Evolutionary conservation across 345 rosid genomes (phyloP).

Genomic region (Passiflora organensis): DNA sequence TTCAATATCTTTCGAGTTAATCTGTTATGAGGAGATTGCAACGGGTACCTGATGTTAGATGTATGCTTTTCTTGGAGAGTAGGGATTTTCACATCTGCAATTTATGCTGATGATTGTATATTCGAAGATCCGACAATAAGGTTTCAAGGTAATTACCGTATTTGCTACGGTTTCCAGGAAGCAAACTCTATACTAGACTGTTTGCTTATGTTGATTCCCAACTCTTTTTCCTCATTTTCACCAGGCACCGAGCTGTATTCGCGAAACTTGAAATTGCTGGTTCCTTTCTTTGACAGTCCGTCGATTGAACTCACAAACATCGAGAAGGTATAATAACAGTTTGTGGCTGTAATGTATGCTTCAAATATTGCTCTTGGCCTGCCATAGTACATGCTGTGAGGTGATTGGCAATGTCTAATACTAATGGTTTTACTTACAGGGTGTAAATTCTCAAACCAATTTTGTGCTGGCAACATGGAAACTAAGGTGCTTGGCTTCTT

Average conservation of each 20-base stretch:
- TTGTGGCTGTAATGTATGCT: no score
- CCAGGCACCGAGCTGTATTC: constrained; percentile 68
- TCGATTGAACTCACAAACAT: constrained; percentile 57
- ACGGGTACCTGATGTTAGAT: not conserved
- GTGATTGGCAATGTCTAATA: not conserved
- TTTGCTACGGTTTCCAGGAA: not conserved
- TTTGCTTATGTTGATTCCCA: not conserved
- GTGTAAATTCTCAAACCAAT: constrained; percentile 22
- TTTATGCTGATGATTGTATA: constrained; percentile 64
- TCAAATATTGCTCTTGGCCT: not conserved
- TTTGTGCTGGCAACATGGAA: constrained; percentile 65
- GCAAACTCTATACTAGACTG: not conserved
- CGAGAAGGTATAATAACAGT: constrained; percentile 82
- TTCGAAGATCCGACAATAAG: constrained; percentile 93
- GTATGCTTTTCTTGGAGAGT: constrained; percentile 1
- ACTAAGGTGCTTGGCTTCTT: constrained; percentile 48
- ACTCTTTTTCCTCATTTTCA: constrained; percentile 1
- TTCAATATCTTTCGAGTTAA: no score
- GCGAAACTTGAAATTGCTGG: constrained; percentile 74
- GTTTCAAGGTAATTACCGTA: constrained; percentile 50
- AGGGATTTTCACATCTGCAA: constrained; percentile 64
- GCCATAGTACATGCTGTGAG: not conserved
- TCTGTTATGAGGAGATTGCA: no score
- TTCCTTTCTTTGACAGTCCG: constrained; percentile 77
- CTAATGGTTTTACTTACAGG: constrained; percentile 28